Evolutionary conservation across 768 basidiomycete genomes (phyloP), one percentile per base, ranked within the genome.

Genomic region (Rhodotorula kratochvilovae): DNA sequence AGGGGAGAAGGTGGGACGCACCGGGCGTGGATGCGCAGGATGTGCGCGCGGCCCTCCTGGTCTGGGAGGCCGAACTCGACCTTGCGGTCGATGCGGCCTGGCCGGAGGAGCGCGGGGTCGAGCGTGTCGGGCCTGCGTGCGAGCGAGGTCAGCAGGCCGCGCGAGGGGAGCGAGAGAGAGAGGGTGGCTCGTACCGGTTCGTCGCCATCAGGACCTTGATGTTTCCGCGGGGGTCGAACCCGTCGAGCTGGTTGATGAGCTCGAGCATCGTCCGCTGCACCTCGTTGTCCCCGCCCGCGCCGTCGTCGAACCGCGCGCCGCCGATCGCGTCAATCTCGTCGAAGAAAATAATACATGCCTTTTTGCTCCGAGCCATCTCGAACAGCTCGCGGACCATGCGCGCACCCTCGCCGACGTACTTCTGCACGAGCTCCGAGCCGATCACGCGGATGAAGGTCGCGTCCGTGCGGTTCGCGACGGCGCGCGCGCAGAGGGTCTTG

Each of bases 131-230:
- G 96, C 81, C 95, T 95, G 69, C 25, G 27, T 3, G 42, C 2
- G 31, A 17, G 45, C 29, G 29, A 29, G n/a, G 17, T 2, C 53
- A 33, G 35, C 12, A 33, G 16, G 36, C 33, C 45, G 16, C 27
- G 27, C 3, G 39, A n/a, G 29, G 5, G 59, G 21, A 21, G 59
- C 6, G 45, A 1, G 46, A 10, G 33, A 35, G 33, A 29, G 45
- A 33, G 45, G 33, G 10, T 3, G 43, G 45, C 3, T 39, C 29
- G 71, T 63, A 90, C 91, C 92, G 84, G 83, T 99, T 98, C 13
- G 96, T 98, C 42, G 96, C 96, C 96, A 99, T 99, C 68, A 99
- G 85, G 31, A 99, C 95, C 81, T 99, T 99, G 82, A 99, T 98
- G 79, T 98, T 98, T n/a, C 96, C 96, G 83, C 96, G 83, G 13